Conservation (phyloP, 2,329 filamentous ascomycete genomes). For the Nothomitra cinnamomea region DNA sequence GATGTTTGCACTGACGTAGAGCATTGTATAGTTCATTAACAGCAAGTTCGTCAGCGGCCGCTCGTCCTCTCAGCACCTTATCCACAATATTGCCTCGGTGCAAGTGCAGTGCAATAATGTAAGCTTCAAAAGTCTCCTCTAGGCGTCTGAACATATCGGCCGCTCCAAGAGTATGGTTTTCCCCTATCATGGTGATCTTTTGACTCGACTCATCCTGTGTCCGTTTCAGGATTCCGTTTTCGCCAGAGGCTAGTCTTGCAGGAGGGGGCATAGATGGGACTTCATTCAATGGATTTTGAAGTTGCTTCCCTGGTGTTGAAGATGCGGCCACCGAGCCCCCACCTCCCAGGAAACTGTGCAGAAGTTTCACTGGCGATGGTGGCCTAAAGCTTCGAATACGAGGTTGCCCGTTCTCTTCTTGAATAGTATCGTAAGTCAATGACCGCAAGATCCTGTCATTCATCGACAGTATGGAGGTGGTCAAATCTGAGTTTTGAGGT, state of each 20-base stretch:
- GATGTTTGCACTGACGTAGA: conserved; percentile 26
- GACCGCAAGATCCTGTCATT: conserved; percentile 62
- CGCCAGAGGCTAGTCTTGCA: neutral
- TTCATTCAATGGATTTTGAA: neutral
- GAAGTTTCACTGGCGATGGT: conserved; percentile 73
- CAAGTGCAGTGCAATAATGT: conserved; percentile 64
- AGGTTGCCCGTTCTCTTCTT: conserved; percentile 43
- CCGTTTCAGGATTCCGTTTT: neutral
- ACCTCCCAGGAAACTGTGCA: conserved; percentile 64
- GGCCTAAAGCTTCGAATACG: conserved; percentile 35
- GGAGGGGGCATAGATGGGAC: conserved; percentile 2
- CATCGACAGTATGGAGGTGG: conserved; percentile 54
- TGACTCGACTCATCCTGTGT: conserved; percentile 17
- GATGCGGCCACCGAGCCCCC: conserved; percentile 16
- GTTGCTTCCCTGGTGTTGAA: neutral
- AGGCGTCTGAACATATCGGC: conserved; percentile 50
- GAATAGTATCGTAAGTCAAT: conserved; percentile 36
- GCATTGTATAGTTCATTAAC: conserved; percentile 87
- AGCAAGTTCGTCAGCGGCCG: conserved; percentile 53
- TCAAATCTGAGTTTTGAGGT: conserved; percentile 44
- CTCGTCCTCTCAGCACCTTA: conserved; percentile 53
- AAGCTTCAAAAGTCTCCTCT: conserved; percentile 73
- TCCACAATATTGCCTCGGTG: conserved; percentile 79
- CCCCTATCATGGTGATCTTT: conserved; percentile 36
- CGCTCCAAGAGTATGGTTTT: conserved; percentile 10